Conservation (phyloP, 139 green algal species). For the Mesotaenium endlicherianum region DNA sequence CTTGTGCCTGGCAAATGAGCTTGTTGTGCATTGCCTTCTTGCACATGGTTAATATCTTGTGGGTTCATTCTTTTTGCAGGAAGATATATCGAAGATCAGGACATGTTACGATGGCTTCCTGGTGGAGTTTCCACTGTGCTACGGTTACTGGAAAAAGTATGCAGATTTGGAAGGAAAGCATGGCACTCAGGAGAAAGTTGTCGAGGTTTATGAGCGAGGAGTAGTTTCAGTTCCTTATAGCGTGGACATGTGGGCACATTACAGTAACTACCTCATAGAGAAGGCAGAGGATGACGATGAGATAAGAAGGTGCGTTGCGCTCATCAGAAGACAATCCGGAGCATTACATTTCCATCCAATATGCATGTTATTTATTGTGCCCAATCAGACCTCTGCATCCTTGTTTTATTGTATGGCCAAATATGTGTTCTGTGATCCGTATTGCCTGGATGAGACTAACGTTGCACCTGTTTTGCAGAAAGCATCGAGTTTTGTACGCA, state of each 20-base stretch:
- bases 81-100: conserved; percentile 62
- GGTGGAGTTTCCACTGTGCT: conserved; percentile 76
- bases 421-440: too few relatives aligned
- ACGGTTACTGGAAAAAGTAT: conserved; percentile 89
- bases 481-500: too few relatives aligned
- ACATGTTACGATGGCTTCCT: conserved; percentile 74
- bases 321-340: background rate
- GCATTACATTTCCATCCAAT: background rate
- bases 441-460: too few relatives aligned
- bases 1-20: background rate
- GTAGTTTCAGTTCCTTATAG: conserved; percentile 69
- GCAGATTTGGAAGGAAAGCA: conserved; percentile 60
- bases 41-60: background rate
- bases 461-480: too few relatives aligned
- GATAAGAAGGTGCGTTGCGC: conserved; percentile 65
- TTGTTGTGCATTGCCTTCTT: background rate
- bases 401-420: too few relatives aligned
- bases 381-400: too few relatives aligned
- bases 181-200: conserved; percentile 46
- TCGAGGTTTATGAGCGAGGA: conserved; percentile 71
- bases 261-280: conserved; percentile 34
- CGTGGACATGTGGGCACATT: conserved; percentile 76
- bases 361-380: too few relatives aligned
- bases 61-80: conserved; percentile 53
- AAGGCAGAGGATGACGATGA: conserved; percentile 36